Percentiles rank a stretch among this genome's conserved stretches.
These are phyloP conservation scores for Eimeria falciformis DNA, from an alignment of 169 alveolate genomes.

Conservation along the genomic window DNA sequence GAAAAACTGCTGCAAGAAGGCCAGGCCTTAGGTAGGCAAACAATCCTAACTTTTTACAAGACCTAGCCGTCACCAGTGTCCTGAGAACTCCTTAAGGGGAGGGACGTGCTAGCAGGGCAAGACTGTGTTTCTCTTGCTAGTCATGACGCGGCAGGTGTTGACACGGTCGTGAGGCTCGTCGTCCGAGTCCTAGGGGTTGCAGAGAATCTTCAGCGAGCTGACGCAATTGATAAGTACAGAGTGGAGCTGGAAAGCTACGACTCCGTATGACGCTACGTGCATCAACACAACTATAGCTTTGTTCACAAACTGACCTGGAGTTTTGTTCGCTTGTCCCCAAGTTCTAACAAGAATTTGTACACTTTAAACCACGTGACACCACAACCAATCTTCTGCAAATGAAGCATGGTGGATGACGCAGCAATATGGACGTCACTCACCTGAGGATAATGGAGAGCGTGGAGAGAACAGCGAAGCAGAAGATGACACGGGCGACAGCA, in stretches of 20 bases:
- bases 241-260: constrained; percentile 41
- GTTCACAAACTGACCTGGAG: too few relatives aligned
- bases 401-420: constrained; percentile 29
- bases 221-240: constrained; percentile 43
- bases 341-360: too few relatives aligned
- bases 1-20: constrained; percentile 40
- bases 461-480: constrained; percentile 4
- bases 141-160: constrained; percentile 8
- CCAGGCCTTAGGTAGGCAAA: constrained; percentile 52
- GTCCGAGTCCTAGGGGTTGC: constrained; percentile 18
- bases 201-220: constrained; percentile 61
- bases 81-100: too few relatives aligned
- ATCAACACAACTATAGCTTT: too few relatives aligned
- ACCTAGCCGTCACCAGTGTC: background rate
- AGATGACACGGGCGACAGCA: constrained; percentile 1
- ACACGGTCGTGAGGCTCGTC: constrained; percentile 42
- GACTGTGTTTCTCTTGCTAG: background rate
- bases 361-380: too few relatives aligned
- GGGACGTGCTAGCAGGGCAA: too few relatives aligned
- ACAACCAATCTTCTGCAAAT: too few relatives aligned
- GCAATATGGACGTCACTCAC: constrained; percentile 9
- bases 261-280: constrained; percentile 4
- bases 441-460: background rate
- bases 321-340: too few relatives aligned
- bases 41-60: background rate